Percentiles rank a stretch among this genome's conserved stretches.
Conservation (phyloP, 768 basidiomycete species). For the Mrakia gelida region DNA sequence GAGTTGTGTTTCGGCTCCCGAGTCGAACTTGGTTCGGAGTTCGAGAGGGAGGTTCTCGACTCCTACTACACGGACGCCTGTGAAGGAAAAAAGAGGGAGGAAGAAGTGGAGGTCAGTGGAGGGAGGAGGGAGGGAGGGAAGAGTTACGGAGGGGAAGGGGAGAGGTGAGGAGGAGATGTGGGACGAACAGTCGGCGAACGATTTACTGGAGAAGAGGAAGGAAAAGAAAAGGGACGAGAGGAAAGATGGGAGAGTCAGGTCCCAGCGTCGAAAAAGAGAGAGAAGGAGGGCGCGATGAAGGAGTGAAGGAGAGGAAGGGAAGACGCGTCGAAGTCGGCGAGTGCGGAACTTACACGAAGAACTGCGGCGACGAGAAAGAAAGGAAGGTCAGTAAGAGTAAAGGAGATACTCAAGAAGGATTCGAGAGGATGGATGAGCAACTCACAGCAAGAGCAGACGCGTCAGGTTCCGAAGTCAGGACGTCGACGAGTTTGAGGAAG, state of each 20-base stretch:
- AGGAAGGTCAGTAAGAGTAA: not conserved
- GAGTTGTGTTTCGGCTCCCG: constrained; percentile 68
- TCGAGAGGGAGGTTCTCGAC: constrained; percentile 54
- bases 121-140: not conserved
- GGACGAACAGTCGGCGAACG: constrained; percentile 20
- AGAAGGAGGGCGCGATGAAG: not conserved
- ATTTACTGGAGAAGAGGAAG: constrained; percentile 10
- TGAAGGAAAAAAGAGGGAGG: not conserved
- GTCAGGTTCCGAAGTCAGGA: constrained; percentile 46
- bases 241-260: too few relatives aligned
- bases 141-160: not conserved
- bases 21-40: constrained; percentile 55
- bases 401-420: not conserved
- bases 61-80: constrained; percentile 40
- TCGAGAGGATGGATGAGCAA: not conserved
- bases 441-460: not conserved
- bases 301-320: not conserved
- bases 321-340: too few relatives aligned
- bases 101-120: not conserved
- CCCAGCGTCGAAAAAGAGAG: not conserved
- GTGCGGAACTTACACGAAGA: constrained; percentile 10
- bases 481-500: constrained; percentile 61
- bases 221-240: not conserved
- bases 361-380: not conserved
- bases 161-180: not conserved